Evolutionary conservation across 768 basidiomycete species (phyloP), one percentile per base, ranked within the genome.

Genomic region (Guyanaporus albipodus): DNA sequence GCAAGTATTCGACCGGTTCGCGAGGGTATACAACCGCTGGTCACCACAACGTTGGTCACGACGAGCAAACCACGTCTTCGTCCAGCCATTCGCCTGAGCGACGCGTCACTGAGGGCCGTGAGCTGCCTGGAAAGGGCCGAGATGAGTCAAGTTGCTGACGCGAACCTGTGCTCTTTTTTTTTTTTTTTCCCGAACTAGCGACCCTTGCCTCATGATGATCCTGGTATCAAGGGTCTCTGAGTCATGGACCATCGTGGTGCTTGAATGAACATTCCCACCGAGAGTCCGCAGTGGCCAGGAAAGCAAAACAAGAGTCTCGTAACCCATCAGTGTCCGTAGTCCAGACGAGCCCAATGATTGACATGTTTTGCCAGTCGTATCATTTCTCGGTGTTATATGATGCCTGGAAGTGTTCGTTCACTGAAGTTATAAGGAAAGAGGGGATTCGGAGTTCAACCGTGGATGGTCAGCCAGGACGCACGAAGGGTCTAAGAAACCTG

Each of bases 81-180:
- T 21, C 28, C 27, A 14, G 24, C 34, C 27, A 17, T 26, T 22
- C 39, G 37, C 22, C 17, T n/a, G 35, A 32, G 32, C 18, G 8
- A 27, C 18, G 29, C 8, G 4, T 23, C 10, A 29, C 35, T 17
- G 43, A 38, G 27, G 3, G 24, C 33, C 45, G 39, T 44, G 58
- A 38, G 40, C 29, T 31, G 34, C 33, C 15, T 37, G 31, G 31
- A 15, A 29, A 7, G n/a, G 3, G n/a, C 45, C 37, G n/a, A 26
- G 57, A 53, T 60, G 59, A 46, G 60, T 60, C 53, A 60, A 41
- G 19, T 29, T 56, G 59, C 57, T 60, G 60, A 60, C 60, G 34
- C 44, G 22, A 46, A 35, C 41, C 48, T 45, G 59, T 48, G 38
- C 38, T n/a, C 38, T 42, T 41, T 14, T 14, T 26, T 17, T 36